Evolutionary conservation across 2,329 filamentous ascomycete species (phyloP).

Genomic region (Colletotrichum higginsianum): DNA sequence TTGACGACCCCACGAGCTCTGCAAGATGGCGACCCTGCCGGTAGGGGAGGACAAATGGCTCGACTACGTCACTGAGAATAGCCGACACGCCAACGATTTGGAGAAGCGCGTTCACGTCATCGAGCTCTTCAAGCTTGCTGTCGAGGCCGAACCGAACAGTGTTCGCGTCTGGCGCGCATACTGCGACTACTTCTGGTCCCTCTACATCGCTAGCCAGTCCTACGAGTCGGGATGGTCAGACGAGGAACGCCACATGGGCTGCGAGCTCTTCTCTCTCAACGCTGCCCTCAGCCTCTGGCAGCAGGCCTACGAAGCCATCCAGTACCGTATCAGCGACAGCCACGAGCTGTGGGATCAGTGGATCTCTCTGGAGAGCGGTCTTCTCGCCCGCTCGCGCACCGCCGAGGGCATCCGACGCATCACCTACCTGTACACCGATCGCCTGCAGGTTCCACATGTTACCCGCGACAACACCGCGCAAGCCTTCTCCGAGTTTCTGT

Average conservation of each 20-base stretch:
- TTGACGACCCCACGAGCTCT: constrained; percentile 39
- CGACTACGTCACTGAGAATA: constrained; percentile 82
- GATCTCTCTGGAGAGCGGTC: constrained; percentile 79
- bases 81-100: constrained; percentile 70
- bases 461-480: constrained; percentile 83
- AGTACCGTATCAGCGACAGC: constrained; percentile 83
- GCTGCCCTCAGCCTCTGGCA: constrained; percentile 78
- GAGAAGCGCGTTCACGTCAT: constrained; percentile 79
- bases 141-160: constrained; percentile 80
- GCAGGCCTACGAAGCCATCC: constrained; percentile 79
- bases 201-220: constrained; percentile 75
- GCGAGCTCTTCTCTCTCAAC: constrained; percentile 80
- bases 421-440: constrained; percentile 78
- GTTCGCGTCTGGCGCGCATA: constrained; percentile 83
- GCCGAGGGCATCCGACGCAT: constrained; percentile 74
- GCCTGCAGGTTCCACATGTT: constrained; percentile 80
- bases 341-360: constrained; percentile 86
- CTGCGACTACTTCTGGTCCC: constrained; percentile 82
- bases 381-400: constrained; percentile 71
- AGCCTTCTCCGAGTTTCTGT: constrained; percentile 81
- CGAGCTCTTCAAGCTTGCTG: constrained; percentile 80
- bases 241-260: constrained; percentile 78
- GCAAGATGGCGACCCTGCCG: constrained; percentile 65
- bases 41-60: constrained; percentile 85
- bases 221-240: constrained; percentile 71